Conservation (phyloP, 257 asterid species). For the Perilla frutescens region DNA sequence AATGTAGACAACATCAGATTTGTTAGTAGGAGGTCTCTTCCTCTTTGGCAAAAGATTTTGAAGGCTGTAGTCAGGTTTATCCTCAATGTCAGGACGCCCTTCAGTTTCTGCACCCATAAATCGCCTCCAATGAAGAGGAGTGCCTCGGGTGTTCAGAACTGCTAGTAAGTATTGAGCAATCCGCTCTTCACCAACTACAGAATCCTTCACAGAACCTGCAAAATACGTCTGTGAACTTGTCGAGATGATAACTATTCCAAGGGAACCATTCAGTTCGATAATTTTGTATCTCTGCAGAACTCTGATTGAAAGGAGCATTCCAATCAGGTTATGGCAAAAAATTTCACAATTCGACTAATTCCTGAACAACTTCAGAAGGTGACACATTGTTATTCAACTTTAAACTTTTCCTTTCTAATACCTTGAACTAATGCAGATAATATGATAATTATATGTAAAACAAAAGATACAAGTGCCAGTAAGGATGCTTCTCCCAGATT, state of each 20-base stretch:
- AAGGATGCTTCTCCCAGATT: background rate
- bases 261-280: background rate
- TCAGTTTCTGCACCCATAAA: slow-evolving; percentile 42
- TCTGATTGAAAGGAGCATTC: background rate
- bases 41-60: slow-evolving; percentile 63
- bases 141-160: slow-evolving; percentile 77
- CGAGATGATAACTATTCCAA: background rate
- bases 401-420: background rate
- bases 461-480: background rate
- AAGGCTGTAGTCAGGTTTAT: slow-evolving; percentile 60
- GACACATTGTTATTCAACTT: background rate
- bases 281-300: background rate
- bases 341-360: background rate
- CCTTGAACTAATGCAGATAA: background rate
- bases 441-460: background rate
- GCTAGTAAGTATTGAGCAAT: slow-evolving; percentile 85
- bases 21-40: slow-evolving; percentile 50
- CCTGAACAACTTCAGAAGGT: background rate
- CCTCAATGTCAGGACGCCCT: slow-evolving; percentile 39
- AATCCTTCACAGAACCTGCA: slow-evolving; percentile 94
- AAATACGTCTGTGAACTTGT: background rate
- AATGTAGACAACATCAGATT: slow-evolving; percentile 61
- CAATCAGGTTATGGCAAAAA: background rate
- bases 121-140: slow-evolving; percentile 89
- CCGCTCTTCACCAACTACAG: slow-evolving; percentile 94